phyloP scores from a whole-genome alignment of 805 yeast species.

The Tetrapisispora iriomotensis region DNA sequence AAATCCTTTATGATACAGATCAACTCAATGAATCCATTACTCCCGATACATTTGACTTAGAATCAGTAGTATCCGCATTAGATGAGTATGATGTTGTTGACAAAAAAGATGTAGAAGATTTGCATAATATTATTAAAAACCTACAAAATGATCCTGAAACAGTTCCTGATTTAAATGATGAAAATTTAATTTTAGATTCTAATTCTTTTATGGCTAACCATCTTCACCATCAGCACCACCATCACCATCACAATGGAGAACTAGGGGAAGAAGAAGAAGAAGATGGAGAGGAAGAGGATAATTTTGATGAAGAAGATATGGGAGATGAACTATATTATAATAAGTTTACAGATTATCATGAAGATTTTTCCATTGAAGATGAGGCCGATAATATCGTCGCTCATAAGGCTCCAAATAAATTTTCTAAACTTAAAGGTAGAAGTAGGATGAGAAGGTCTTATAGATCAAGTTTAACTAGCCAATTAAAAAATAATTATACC shows the following conservation, averaged over 20 bases:
- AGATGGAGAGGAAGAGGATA: constrained; percentile 4
- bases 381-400: constrained; percentile 6
- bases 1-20: constrained; percentile 5
- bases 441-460: constrained; percentile 5
- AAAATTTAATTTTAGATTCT: no score
- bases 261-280: background rate
- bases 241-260: background rate
- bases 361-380: constrained; percentile 2
- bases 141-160: constrained; percentile 17
- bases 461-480: constrained; percentile 5
- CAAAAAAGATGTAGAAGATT: constrained; percentile 5
- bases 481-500: constrained; percentile 14
- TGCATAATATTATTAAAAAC: constrained; percentile 1
- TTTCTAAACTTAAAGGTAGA: constrained; percentile 6
- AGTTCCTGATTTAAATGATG: constrained; percentile 5
- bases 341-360: constrained; percentile 4
- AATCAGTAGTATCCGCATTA: constrained; percentile 20
- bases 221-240: background rate
- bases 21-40: background rate
- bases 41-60: constrained; percentile 6
- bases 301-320: constrained; percentile 5
- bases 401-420: constrained; percentile 1
- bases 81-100: constrained; percentile 25
- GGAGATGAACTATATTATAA: constrained; percentile 8
- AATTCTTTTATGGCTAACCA: background rate